phyloP scores from a whole-genome alignment of 108 stramenopile genomes.

The Chaetoceros tenuissimus region DNA sequence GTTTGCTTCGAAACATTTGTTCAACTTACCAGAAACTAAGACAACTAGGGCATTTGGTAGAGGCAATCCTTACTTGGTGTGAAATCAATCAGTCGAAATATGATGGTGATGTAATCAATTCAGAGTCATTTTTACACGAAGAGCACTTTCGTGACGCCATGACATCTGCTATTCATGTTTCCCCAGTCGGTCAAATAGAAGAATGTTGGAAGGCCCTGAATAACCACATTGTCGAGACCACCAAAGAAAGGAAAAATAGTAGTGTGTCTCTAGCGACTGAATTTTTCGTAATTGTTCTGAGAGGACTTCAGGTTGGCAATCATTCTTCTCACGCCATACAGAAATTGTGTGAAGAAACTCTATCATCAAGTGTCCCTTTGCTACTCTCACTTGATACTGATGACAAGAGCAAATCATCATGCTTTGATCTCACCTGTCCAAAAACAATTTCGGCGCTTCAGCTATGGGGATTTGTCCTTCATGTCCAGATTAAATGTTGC shows the following conservation, averaged over 20 bases:
- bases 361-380: slow-evolving; percentile 1
- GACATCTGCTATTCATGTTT: slow-evolving; percentile 13
- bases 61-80: background rate
- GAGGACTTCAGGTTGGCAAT: slow-evolving; percentile 20
- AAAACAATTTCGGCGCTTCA: background rate
- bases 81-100: background rate
- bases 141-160: slow-evolving; percentile 5
- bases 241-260: background rate
- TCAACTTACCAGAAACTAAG: slow-evolving; percentile 42
- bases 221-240: slow-evolving; percentile 22
- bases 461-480: slow-evolving; percentile 26
- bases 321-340: slow-evolving; percentile 13
- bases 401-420: background rate
- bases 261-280: background rate
- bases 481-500: slow-evolving; percentile 25
- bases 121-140: background rate
- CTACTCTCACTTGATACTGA: slow-evolving; percentile 8
- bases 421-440: background rate
- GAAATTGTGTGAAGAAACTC: slow-evolving; percentile 16
- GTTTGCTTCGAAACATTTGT: slow-evolving; percentile 26
- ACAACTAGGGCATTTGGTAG: slow-evolving; percentile 34
- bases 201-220: slow-evolving; percentile 35
- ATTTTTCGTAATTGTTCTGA: slow-evolving; percentile 10
- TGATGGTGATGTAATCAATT: background rate
- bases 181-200: slow-evolving; percentile 28